These are phyloP conservation scores for Psilocybe tampanensis DNA, from an alignment of 768 basidiomycete species.

Conservation along the genomic window DNA sequence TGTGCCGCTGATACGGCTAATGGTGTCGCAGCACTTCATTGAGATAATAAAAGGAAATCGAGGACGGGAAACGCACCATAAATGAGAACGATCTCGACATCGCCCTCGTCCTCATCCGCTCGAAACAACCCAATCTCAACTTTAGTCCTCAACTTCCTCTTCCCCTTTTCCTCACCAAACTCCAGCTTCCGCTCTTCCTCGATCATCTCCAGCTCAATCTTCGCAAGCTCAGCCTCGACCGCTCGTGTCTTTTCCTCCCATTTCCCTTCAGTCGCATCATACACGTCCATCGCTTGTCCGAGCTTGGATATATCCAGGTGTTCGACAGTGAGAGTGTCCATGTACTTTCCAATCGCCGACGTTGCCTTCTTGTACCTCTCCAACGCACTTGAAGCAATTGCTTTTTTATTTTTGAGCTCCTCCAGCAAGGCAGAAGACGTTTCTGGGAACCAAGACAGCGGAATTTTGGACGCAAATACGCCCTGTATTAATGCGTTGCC, in stretches of 20 bases:
- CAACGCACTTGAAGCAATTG: conserved; percentile 29
- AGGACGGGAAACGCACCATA: conserved; percentile 35
- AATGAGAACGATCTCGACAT: conserved; percentile 38
- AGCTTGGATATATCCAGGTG: conserved; percentile 31
- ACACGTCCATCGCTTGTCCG: conserved; percentile 29
- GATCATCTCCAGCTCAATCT: conserved; percentile 25
- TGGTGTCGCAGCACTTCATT: conserved; percentile 11
- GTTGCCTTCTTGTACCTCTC: conserved; percentile 30
- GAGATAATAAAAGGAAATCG: not conserved
- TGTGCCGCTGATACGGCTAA: conserved; percentile 37
- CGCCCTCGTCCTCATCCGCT: conserved; percentile 36
- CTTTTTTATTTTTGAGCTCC: conserved; percentile 25
- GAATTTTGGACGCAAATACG: conserved; percentile 34
- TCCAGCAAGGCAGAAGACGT: conserved; percentile 28
- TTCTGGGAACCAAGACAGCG: conserved; percentile 18
- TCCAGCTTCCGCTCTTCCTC: conserved; percentile 29
- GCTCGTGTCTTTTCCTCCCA: conserved; percentile 33
- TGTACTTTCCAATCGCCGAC: conserved; percentile 33
- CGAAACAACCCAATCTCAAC: conserved; percentile 18
- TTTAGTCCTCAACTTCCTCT: not conserved
- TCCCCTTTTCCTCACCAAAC: conserved; percentile 16
- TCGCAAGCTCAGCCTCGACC: conserved; percentile 27
- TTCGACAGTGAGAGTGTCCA: conserved; percentile 35
- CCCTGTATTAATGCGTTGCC: conserved; percentile 49
- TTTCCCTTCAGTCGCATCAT: conserved; percentile 32